Evolutionary conservation across 768 basidiomycete genomes (phyloP).

Genomic region (Lactarius evosmus): DNA sequence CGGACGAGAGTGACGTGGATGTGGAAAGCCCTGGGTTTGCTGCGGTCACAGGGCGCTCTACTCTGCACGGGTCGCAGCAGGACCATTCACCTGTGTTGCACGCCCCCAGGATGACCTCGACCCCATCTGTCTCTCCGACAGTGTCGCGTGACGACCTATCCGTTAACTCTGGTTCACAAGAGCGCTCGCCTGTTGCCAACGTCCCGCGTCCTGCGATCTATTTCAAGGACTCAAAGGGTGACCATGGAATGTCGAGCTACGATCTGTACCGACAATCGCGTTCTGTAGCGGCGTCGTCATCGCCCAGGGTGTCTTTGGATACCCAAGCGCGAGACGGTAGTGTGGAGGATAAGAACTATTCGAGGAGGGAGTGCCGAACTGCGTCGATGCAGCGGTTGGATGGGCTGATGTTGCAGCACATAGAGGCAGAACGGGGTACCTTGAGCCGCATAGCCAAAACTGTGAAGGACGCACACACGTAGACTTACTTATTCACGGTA

Average conservation of each 20-base stretch:
- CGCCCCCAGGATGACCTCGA: conserved; percentile 7
- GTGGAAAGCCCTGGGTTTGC: conserved; percentile 29
- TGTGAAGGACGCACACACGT: conserved; percentile 27
- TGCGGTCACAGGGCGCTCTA: conserved; percentile 27
- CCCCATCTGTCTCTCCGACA: conserved; percentile 23
- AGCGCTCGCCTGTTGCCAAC: conserved; percentile 22
- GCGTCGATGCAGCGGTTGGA: conserved; percentile 67
- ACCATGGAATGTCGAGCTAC: conserved; percentile 23
- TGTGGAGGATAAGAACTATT: conserved; percentile 5
- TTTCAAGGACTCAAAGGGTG: conserved; percentile 24
- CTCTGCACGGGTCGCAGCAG: conserved; percentile 13
- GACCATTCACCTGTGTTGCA: conserved; percentile 14
- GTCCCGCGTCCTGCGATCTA: conserved; percentile 22
- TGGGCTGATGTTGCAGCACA: conserved; percentile 77
- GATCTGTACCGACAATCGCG: conserved; percentile 20
- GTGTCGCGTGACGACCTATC: conserved; percentile 15
- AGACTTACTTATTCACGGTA: conserved; percentile 19
- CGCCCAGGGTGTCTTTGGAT: conserved; percentile 11
- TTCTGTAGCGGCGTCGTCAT: conserved; percentile 13
- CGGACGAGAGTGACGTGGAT: conserved; percentile 41
- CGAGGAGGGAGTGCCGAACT: conserved; percentile 42
- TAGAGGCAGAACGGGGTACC: conserved; percentile 78
- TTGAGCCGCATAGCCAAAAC: conserved; percentile 68
- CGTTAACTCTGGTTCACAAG: conserved; percentile 10
- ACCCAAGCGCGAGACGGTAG: conserved; percentile 21